A percentile compares a stretch with the other conserved stretches of the same genome.
phyloP scores from a whole-genome alignment of 495 filamentous ascomycete genomes.

The Immersiella caudata region DNA sequence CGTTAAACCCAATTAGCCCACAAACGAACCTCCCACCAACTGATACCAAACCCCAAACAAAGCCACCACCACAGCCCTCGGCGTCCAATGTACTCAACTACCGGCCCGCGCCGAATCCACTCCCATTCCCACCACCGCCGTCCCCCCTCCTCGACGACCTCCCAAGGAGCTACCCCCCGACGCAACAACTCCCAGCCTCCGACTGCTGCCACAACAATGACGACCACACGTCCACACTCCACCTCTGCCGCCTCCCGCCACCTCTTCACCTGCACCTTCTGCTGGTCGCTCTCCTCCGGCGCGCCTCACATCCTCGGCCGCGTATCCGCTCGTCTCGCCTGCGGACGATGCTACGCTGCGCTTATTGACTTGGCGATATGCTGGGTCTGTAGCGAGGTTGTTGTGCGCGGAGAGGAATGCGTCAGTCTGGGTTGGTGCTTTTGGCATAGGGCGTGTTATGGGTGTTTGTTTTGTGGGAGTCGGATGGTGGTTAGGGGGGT shows the following conservation, averaged over 20 bases:
- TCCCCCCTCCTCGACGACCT: not conserved
- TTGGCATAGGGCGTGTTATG: conserved; percentile 52
- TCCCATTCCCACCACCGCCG: not conserved
- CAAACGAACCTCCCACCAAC: not conserved
- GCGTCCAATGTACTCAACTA: not conserved
- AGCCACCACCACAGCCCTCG: too few species aligned
- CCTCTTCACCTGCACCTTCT: conserved; percentile 54
- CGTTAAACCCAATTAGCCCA: too few species aligned
- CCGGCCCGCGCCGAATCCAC: not conserved
- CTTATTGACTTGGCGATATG: conserved; percentile 34
- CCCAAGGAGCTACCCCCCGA: not conserved
- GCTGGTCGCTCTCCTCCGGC: conserved; percentile 39
- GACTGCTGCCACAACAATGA: not conserved
- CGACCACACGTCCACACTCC: not conserved
- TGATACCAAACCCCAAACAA: too few species aligned
- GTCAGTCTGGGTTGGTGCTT: conserved; percentile 54
- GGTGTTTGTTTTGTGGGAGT: conserved; percentile 49
- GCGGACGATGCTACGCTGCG: conserved; percentile 41
- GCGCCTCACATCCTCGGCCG: conserved; percentile 34
- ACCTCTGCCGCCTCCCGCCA: conserved; percentile 11
- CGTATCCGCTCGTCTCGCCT: conserved; percentile 42
- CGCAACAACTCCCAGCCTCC: not conserved
- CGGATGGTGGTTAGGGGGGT: conserved; percentile 24
- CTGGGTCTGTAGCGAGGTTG: conserved; percentile 51
- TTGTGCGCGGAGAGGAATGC: conserved; percentile 47